These are phyloP conservation scores for Solanum pimpinellifolium DNA, from an alignment of 257 asterid genomes.

Conservation along the genomic window DNA sequence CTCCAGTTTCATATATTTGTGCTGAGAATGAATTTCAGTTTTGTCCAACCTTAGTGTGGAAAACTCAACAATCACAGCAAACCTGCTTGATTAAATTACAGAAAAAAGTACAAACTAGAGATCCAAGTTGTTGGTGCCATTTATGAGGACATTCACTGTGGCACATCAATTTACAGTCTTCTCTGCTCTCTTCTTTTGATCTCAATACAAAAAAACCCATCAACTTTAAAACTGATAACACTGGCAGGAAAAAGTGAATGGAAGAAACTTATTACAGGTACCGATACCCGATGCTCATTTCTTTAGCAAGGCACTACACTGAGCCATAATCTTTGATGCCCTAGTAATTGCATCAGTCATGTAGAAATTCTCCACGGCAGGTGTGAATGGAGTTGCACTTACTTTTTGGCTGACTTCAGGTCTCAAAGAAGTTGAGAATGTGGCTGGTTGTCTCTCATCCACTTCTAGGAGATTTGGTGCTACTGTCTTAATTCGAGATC, in stretches of 20 bases:
- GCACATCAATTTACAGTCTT: constrained; percentile 7
- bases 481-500: constrained; percentile 60
- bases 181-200: background rate
- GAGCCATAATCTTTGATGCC: constrained; percentile 99
- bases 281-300: constrained; percentile 27
- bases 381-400: constrained; percentile 42
- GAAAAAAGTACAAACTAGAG: constrained; percentile 20
- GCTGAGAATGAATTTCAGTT: background rate
- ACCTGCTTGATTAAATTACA: constrained; percentile 11
- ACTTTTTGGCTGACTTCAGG: constrained; percentile 46
- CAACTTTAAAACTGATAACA: background rate
- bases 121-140: constrained; percentile 33
- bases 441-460: constrained; percentile 78
- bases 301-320: constrained; percentile 64
- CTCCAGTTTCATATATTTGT: background rate
- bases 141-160: constrained; percentile 33
- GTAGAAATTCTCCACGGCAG: constrained; percentile 65
- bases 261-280: constrained; percentile 33
- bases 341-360: constrained; percentile 91
- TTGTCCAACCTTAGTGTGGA: background rate
- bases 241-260: background rate
- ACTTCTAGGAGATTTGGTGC: constrained; percentile 75
- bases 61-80: background rate
- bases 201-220: constrained; percentile 4
- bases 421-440: constrained; percentile 67